These are phyloP conservation scores for Diaporthe destruens DNA, from an alignment of 2,329 filamentous ascomycete genomes.

Conservation along the genomic window DNA sequence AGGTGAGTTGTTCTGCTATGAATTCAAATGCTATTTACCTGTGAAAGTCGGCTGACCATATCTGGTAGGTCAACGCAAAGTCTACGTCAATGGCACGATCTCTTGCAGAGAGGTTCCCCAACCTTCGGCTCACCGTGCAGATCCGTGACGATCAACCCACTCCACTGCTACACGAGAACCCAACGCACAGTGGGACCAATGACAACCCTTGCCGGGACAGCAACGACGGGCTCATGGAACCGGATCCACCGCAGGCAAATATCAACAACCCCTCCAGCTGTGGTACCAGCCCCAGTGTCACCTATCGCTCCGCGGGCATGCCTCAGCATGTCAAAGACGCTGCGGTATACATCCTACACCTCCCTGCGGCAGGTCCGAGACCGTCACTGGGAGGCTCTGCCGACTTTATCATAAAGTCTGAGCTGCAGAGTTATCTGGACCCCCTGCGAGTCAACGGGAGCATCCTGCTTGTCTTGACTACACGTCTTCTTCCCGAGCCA, in stretches of 20 bases:
- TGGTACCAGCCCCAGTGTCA: not conserved
- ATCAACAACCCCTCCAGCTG: slow-evolving; percentile 9
- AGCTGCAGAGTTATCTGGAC: slow-evolving; percentile 50
- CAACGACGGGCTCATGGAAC: not conserved
- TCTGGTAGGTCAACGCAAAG: slow-evolving; percentile 12
- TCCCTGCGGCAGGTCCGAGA: slow-evolving; percentile 11
- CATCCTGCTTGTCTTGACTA: slow-evolving; percentile 48
- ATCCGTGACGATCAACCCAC: slow-evolving; percentile 35
- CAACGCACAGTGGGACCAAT: slow-evolving; percentile 37
- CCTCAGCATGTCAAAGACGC: not conserved
- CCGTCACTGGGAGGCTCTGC: slow-evolving; percentile 42
- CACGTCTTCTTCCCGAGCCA: slow-evolving; percentile 46
- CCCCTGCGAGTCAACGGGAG: slow-evolving; percentile 47
- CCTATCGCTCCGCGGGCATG: not conserved
- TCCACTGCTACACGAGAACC: not conserved
- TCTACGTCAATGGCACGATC: slow-evolving; percentile 14
- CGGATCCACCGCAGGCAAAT: not conserved
- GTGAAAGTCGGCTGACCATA: not conserved
- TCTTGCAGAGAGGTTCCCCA: not conserved
- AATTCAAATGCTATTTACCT: no score
- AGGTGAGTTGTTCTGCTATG: not conserved
- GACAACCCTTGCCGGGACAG: not conserved
- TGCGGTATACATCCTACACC: slow-evolving; percentile 49
- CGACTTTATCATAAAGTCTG: slow-evolving; percentile 35
- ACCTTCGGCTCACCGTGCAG: slow-evolving; percentile 43